Evolutionary conservation across 2,329 filamentous ascomycete species (phyloP), one percentile per base, ranked within the genome.

Genomic region (Thyridium curvatum): DNA sequence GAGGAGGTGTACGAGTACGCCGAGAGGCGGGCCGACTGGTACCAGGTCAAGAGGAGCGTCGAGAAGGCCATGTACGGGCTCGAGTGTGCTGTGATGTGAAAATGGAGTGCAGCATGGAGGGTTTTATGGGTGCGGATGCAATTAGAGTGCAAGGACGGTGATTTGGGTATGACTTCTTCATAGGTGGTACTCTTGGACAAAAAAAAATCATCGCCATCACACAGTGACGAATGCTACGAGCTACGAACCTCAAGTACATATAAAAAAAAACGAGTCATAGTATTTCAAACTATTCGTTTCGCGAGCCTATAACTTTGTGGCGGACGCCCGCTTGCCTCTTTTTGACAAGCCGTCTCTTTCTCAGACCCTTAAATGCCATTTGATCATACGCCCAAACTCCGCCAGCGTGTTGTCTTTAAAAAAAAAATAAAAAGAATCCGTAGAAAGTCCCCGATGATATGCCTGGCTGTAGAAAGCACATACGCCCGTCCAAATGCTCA

Each of bases 1-100:
- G 93, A 98, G 60, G 93, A 98, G 67, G 93, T 97, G 4, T 95
- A 95, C 54, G 91, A 97, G 68, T 98, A 94, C 66, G 93, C 91
- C 2, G 89, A 96, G 63, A 71, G 93, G 49, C 72, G 93, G 50
- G 90, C 90, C 36, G 93, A 98, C 65, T 98, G 93, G 93, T 95
- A 93, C 58, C 75, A 84, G 51, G 87, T 98, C 10, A 85, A 84
- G 66, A 79, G 77, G 47, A 80, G 89, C 46, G 93, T 98, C 6
- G 93, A 98, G 69, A 84, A 86, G 63, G 89, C 89, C 45, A 96
- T 98, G 89, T 97, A 96, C 64, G 93, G 93, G 4, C 78, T 95
- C 59, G 91, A 93, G 43, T 98, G 93, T 61, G 60, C 58, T 34
- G 56, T 94, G 32, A 97, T 96, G 89, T 97, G 62, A 72, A 39